Evolutionary conservation across 106 monocot species (phyloP).

Genomic region (Amphibolis antarctica): DNA sequence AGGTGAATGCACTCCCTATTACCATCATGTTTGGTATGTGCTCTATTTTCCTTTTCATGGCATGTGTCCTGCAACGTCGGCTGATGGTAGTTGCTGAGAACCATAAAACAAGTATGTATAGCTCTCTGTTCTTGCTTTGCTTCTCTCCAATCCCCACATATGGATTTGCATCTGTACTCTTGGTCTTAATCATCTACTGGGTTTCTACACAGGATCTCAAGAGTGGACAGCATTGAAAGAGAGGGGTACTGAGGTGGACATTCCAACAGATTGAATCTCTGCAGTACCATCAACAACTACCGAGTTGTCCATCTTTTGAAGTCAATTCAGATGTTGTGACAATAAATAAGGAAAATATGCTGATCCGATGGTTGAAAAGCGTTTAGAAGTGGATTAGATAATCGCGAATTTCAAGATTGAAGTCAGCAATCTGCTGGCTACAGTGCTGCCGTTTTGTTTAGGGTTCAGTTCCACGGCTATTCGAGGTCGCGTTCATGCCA

Average conservation of each 20-base stretch:
- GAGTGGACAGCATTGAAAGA: constrained; percentile 62
- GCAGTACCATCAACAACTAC: no score
- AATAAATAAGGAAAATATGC: neutral
- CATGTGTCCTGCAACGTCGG: constrained; percentile 76
- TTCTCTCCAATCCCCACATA: constrained; percentile 1
- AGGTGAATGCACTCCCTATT: constrained; percentile 95
- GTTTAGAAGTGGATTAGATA: neutral
- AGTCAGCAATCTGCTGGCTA: neutral
- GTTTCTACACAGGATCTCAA: constrained; percentile 41
- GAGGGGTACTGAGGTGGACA: constrained; percentile 44
- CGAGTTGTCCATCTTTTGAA: no score
- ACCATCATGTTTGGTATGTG: constrained; percentile 99
- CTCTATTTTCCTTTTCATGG: constrained; percentile 97
- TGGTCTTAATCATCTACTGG: neutral
- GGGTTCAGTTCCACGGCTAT: neutral
- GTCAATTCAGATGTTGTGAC: neutral
- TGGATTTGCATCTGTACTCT: neutral
- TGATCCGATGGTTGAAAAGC: neutral
- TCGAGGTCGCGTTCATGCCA: neutral
- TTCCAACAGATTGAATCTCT: constrained; percentile 25
- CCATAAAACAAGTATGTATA: constrained; percentile 62
- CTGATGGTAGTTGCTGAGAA: constrained; percentile 68
- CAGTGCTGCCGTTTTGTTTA: neutral
- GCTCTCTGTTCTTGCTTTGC: neutral
- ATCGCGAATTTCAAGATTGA: neutral